These are phyloP conservation scores for Mycena indigotica DNA, from an alignment of 768 basidiomycete genomes.

Conservation along the genomic window DNA sequence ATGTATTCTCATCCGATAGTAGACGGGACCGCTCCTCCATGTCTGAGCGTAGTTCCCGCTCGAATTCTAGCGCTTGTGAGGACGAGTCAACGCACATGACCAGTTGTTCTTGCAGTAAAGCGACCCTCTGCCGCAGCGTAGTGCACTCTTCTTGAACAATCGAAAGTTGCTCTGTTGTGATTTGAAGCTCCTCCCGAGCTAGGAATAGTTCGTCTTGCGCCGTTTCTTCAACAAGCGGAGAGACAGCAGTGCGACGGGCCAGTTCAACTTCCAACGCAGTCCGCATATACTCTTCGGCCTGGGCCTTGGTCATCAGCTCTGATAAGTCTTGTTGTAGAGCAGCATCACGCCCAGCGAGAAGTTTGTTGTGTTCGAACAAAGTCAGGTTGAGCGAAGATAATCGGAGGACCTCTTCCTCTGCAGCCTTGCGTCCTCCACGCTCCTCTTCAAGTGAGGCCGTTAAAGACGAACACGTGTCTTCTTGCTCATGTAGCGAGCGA, in stretches of 20 bases:
- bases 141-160: slow-evolving; percentile 22
- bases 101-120: slow-evolving; percentile 24
- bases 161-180: slow-evolving; percentile 21
- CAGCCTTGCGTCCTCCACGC: slow-evolving; percentile 18
- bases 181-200: slow-evolving; percentile 27
- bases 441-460: slow-evolving; percentile 25
- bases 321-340: slow-evolving; percentile 27
- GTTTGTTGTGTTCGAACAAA: slow-evolving; percentile 30
- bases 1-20: slow-evolving; percentile 22
- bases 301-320: slow-evolving; percentile 26
- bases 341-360: slow-evolving; percentile 27
- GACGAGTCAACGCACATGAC: slow-evolving; percentile 29
- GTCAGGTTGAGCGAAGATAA: slow-evolving; percentile 26
- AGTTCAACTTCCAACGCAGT: slow-evolving; percentile 25
- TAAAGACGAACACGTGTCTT: slow-evolving; percentile 23
- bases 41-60: slow-evolving; percentile 28
- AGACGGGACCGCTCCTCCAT: slow-evolving; percentile 20
- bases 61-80: slow-evolving; percentile 26
- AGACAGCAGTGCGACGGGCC: slow-evolving; percentile 11
- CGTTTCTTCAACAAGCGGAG: neutral
- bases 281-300: slow-evolving; percentile 28
- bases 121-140: slow-evolving; percentile 20
- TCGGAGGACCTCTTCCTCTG: slow-evolving; percentile 23
- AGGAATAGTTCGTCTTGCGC: slow-evolving; percentile 21
- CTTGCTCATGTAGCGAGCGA: slow-evolving; percentile 24